phyloP scores from a whole-genome alignment of 768 basidiomycete genomes.

The Psilocybe tampanensis region DNA sequence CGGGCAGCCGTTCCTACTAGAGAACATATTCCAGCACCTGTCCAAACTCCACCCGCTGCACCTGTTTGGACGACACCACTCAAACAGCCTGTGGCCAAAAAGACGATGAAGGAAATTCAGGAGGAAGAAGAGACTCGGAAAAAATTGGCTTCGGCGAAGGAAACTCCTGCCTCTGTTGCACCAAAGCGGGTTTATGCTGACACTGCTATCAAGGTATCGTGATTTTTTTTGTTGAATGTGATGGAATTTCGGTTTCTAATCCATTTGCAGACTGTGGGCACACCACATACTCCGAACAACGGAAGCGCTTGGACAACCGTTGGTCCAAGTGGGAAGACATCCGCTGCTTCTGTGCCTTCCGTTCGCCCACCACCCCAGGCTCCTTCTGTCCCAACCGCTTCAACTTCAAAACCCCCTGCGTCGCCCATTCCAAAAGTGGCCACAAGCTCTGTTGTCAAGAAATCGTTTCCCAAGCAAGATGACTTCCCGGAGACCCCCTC shows the following conservation, averaged over 20 bases:
- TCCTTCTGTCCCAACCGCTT: conserved; percentile 12
- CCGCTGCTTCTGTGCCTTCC: conserved; percentile 33
- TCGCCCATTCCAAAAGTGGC: conserved; percentile 38
- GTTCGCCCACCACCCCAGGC: conserved; percentile 35
- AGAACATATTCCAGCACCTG: conserved; percentile 38
- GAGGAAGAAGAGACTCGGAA: conserved; percentile 94
- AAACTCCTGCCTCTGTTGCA: conserved; percentile 56
- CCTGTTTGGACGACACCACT: conserved; percentile 77
- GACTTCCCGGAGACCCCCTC: conserved; percentile 73
- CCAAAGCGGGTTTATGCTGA: conserved; percentile 80
- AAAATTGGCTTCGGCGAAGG: conserved; percentile 57
- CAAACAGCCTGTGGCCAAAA: conserved; percentile 65
- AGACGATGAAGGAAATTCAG: conserved; percentile 98
- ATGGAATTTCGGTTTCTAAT: conserved; percentile 14
- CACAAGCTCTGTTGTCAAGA: conserved; percentile 31
- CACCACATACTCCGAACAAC: conserved; percentile 25
- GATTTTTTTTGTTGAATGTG: too few relatives aligned
- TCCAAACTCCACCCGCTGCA: conserved; percentile 29
- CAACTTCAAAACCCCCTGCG: conserved; percentile 29
- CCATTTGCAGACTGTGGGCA: conserved; percentile 17
- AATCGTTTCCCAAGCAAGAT: conserved; percentile 47
- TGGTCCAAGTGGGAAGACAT: conserved; percentile 72
- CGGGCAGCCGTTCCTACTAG: conserved; percentile 43
- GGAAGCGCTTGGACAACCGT: conserved; percentile 83
- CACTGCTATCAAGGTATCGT: conserved; percentile 73